phyloP scores from a whole-genome alignment of 2,329 filamentous ascomycete genomes.

The Penicillium hesseltinei region DNA sequence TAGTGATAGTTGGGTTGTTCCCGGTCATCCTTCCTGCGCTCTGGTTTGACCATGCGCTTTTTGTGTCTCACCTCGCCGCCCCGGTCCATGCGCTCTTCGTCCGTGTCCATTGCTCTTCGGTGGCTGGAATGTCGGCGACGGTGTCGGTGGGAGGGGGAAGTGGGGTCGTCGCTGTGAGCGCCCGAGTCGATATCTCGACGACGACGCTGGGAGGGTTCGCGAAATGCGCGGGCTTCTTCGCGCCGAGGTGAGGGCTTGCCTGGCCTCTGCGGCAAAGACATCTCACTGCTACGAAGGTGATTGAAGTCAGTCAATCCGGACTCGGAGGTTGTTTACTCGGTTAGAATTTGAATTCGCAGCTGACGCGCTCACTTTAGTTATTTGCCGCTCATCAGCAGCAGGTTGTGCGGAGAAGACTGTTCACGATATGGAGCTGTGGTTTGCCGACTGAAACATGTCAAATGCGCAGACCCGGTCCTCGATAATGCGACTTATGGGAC shows the following conservation, averaged over 20 bases:
- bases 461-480: neutral
- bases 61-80: constrained; percentile 63
- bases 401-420: neutral
- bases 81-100: constrained; percentile 55
- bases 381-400: constrained; percentile 9
- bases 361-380: constrained; percentile 12
- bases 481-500: neutral
- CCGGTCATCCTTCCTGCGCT: constrained; percentile 78
- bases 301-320: neutral
- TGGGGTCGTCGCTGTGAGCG: constrained; percentile 40
- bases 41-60: constrained; percentile 82
- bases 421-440: neutral
- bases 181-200: constrained; percentile 70
- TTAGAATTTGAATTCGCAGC: neutral
- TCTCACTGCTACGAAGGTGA: constrained; percentile 21
- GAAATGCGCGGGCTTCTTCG: constrained; percentile 61
- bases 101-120: constrained; percentile 42
- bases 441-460: constrained; percentile 14
- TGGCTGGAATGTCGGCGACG: constrained; percentile 47
- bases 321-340: neutral
- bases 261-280: constrained; percentile 60
- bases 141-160: constrained; percentile 40
- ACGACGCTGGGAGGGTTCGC: constrained; percentile 66
- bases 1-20: constrained; percentile 96
- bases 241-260: constrained; percentile 60